A percentile compares a stretch with the other conserved stretches of the same genome.
These are phyloP conservation scores for Ascocoryne sarcoides DNA, from an alignment of 2,329 filamentous ascomycete species.

Conservation along the genomic window DNA sequence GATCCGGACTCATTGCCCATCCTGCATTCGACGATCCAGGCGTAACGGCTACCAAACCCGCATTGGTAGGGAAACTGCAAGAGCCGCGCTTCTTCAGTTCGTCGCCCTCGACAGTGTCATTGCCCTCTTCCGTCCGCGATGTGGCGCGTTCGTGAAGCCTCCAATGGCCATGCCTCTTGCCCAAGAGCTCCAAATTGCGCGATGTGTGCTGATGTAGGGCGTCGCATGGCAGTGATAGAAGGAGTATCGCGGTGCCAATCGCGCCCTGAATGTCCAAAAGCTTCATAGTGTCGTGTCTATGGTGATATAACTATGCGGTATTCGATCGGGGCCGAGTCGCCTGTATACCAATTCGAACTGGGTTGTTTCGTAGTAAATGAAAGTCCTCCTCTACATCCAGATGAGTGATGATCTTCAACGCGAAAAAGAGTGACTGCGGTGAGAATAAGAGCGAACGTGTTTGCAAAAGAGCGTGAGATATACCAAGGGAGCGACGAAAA, in stretches of 20 bases:
- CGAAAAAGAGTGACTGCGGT: background rate
- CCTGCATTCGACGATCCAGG: conserved; percentile 57
- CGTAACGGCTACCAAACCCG: conserved; percentile 59
- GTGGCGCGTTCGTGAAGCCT: conserved; percentile 10
- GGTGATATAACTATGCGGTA: background rate
- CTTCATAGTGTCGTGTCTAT: conserved; percentile 39
- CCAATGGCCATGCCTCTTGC: conserved; percentile 22
- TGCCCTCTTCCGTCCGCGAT: conserved; percentile 17
- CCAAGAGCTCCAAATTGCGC: conserved; percentile 22
- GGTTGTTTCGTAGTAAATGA: background rate
- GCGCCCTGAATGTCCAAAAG: conserved; percentile 40
- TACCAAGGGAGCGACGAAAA: conserved; percentile 1
- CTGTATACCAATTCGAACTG: background rate
- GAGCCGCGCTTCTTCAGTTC: conserved; percentile 27
- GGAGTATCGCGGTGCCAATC: conserved; percentile 39
- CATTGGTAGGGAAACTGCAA: conserved; percentile 59
- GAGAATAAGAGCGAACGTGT: background rate
- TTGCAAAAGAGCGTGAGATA: conserved; percentile 8
- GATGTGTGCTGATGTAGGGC: conserved; percentile 19
- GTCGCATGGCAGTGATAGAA: conserved; percentile 32
- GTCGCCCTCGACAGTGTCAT: conserved; percentile 6
- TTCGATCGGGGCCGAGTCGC: conserved; percentile 3
- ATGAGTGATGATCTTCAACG: too few relatives aligned
- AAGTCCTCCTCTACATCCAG: background rate
- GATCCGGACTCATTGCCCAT: conserved; percentile 73